A percentile compares a stretch with the other conserved stretches of the same genome.
Conservation (phyloP, 805 yeast genomes). For the Candida schatavii region DNA sequence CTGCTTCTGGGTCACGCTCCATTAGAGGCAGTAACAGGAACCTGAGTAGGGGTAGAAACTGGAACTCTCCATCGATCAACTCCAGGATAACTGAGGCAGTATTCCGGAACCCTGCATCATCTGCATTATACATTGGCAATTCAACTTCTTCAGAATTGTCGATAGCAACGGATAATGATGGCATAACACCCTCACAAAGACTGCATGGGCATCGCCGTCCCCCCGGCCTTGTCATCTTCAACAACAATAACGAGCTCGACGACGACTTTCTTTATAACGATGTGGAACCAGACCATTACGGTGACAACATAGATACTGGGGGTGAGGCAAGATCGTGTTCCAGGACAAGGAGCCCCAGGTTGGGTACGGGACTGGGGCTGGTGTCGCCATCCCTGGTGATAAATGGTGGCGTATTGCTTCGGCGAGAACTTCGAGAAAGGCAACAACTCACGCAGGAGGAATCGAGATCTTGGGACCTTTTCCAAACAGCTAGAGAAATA, state of each 20-base stretch:
- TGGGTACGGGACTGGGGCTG: not conserved
- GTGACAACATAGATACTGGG: not conserved
- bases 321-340: conserved; percentile 1
- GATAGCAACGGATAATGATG: not conserved
- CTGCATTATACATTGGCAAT: conserved; percentile 1
- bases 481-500: conserved; percentile 27
- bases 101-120: conserved; percentile 4
- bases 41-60: not conserved
- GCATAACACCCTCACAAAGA: not conserved
- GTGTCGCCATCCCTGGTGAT: conserved; percentile 16
- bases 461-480: conserved; percentile 33
- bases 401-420: conserved; percentile 38
- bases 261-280: conserved; percentile 17
- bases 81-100: conserved; percentile 4
- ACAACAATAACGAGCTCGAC: conserved; percentile 27
- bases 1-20: not conserved
- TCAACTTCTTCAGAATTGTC: not conserved
- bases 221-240: conserved; percentile 3
- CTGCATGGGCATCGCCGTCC: not conserved
- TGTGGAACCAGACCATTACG: conserved; percentile 6
- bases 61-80: not conserved
- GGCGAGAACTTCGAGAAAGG: conserved; percentile 30
- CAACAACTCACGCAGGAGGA: conserved; percentile 34
- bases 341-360: not conserved
- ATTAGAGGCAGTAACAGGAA: not conserved